Evolutionary conservation across 352 stramenopile genomes (phyloP).

Genomic region (Phytophthora cryptogea): DNA sequence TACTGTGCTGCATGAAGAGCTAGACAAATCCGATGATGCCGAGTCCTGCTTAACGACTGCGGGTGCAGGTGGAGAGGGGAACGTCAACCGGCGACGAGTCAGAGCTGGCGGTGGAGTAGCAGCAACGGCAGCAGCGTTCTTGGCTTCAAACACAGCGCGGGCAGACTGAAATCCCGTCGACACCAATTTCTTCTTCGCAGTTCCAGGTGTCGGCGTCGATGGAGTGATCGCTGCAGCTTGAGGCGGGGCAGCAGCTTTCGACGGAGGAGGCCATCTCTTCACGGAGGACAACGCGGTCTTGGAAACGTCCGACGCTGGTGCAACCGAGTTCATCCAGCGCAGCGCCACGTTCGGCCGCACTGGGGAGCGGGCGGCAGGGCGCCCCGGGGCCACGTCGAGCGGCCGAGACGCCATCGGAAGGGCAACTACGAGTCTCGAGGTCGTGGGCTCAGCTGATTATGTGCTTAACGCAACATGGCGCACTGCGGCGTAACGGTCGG

Average conservation of each 20-base stretch:
- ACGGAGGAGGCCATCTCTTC: slow-evolving; percentile 15
- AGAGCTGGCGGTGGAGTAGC: slow-evolving; percentile 5
- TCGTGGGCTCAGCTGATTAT: slow-evolving; percentile 13
- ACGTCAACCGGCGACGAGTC: slow-evolving; percentile 13
- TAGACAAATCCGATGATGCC: slow-evolving; percentile 15
- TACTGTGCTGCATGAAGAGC: slow-evolving; percentile 28
- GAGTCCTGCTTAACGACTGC: slow-evolving; percentile 17
- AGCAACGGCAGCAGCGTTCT: slow-evolving; percentile 5
- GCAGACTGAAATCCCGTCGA: slow-evolving; percentile 30
- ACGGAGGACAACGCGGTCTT: slow-evolving; percentile 10
- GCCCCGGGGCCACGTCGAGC: slow-evolving; percentile 28
- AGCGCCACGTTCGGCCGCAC: slow-evolving; percentile 29
- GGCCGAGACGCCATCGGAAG: slow-evolving; percentile 45
- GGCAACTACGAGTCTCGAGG: neutral
- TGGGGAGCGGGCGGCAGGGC: slow-evolving; percentile 24
- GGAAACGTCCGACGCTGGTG: slow-evolving; percentile 1
- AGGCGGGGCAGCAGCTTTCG: slow-evolving; percentile 2
- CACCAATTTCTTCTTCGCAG: slow-evolving; percentile 1
- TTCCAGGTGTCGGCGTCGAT: neutral
- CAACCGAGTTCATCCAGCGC: slow-evolving; percentile 23
- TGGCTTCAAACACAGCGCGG: slow-evolving; percentile 37
- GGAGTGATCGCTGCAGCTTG: slow-evolving; percentile 3
- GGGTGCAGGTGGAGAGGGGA: neutral
- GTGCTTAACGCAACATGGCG: slow-evolving; percentile 1
- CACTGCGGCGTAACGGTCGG: slow-evolving; percentile 15